A percentile compares a stretch with the other conserved stretches of the same genome.
These are phyloP conservation scores for Jaltomata sinuosa DNA, from an alignment of 257 asterid species.

Conservation along the genomic window DNA sequence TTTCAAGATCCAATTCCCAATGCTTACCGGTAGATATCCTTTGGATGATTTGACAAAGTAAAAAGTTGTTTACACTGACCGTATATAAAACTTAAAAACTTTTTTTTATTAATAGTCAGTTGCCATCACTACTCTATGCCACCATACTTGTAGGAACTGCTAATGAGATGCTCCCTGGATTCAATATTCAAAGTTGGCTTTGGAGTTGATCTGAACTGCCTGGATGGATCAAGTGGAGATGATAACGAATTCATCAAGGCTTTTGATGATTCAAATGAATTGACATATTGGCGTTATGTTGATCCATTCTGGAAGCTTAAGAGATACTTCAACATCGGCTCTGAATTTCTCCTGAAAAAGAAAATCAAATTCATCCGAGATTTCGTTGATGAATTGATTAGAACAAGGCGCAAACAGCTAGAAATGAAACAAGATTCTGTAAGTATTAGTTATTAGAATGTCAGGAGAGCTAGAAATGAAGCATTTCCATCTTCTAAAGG, in stretches of 20 bases:
- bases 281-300: constrained; percentile 44
- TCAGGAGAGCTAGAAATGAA: neutral
- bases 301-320: constrained; percentile 65
- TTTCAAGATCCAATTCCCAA: no score
- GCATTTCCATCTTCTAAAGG: neutral
- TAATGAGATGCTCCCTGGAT: constrained; percentile 64
- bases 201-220: constrained; percentile 59
- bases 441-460: neutral
- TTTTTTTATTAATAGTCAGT: no score
- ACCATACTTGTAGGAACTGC: constrained; percentile 33
- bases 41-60: no score
- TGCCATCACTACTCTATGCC: neutral
- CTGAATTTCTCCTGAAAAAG: constrained; percentile 48
- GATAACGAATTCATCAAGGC: constrained; percentile 47
- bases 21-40: no score
- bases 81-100: no score
- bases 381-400: constrained; percentile 50
- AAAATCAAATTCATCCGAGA: constrained; percentile 36
- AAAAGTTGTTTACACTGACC: no score
- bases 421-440: constrained; percentile 25
- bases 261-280: constrained; percentile 61
- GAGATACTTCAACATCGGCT: constrained; percentile 41
- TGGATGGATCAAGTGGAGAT: constrained; percentile 38
- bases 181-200: constrained; percentile 76
- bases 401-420: constrained; percentile 34